Base-by-base conservation (phyloP, 768 basidiomycete species). In the Tricholoma furcatifolium region DNA sequence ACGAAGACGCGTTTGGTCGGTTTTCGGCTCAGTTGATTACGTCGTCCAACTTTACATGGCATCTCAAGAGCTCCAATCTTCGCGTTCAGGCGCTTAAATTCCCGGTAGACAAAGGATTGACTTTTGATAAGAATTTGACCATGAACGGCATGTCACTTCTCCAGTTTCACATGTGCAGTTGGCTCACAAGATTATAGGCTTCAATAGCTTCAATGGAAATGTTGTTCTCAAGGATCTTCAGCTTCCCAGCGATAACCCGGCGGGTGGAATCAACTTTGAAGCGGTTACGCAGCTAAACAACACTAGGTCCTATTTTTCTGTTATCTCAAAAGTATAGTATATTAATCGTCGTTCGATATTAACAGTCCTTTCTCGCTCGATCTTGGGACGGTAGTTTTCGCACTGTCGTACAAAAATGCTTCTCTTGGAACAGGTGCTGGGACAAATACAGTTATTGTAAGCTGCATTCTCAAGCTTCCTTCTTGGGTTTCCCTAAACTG, bases 291-390 rank as follows among this genome's bases (percentile, higher is more conserved):
- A 71, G 38, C 63, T 89, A 44, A 74, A 62, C 31, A 88, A 88
- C 61, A 70, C 77, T 20, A 87, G 85, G 84, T 80, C 51, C 20
- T 46, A 55, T 44, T 17, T 39, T 17, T 18, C 20, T 7, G 21
- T 21, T 20, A 27, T 41, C 4, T 1, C n/a, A 27, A 12, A 43
- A 32, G n/a, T 43, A 48, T 15, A 10, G 7, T 18, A 50, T 27
- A 43, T n/a, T n/a, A n/a, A n/a, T n/a, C n/a, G n/a, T n/a, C n/a
- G n/a, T n/a, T n/a, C n/a, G n/a, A n/a, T n/a, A n/a, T n/a, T n/a
- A n/a, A n/a, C n/a, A 87, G 84, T 59, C 85, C 87, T 0, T 89
- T 91, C 64, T 69, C 78, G n/a, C 73, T 91, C 51, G 72, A 80
- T 60, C 74, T 91, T 36, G 88, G 87, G 30, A 85, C 84, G 0